Base-by-base conservation (phyloP, 495 filamentous ascomycete genomes). In the Mycothermus thermophilus region DNA sequence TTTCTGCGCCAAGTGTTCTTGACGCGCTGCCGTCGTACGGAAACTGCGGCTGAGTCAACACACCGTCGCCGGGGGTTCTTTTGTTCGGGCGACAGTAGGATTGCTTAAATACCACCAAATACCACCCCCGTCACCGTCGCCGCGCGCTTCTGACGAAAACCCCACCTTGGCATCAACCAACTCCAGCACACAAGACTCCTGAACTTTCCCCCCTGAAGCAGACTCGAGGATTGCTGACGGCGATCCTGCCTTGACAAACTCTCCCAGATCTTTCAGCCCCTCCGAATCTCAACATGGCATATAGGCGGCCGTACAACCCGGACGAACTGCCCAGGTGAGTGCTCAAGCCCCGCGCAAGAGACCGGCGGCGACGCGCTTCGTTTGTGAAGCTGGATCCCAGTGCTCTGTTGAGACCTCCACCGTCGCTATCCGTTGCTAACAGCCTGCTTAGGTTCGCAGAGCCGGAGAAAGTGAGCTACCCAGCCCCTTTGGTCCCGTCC, bases 271-370 rank as follows among this genome's bases (percentile, higher is more conserved):
- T n/a, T n/a, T n/a, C n/a, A n/a, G n/a, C n/a, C n/a, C n/a, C n/a
- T n/a, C n/a, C n/a, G n/a, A n/a, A n/a, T n/a, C n/a, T n/a, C n/a
- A n/a, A 43, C 16, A 97, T 96, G 90, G 90, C 90, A 20, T 96
- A 97, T 71, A 93, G 92, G 55, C 74, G 77, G 49, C 70, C 73
- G 27, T 85, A 81, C 62, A 95, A 97, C 51, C 88, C 88, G n/a
- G 92, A 97, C 64, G 83, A 85, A 58, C 75, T 97, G 40, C 90
- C 90, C 57, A 84, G 85, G 79, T 93, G 66, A 74, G 85, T 76
- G n/a, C n/a, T n/a, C n/a, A n/a, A n/a, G n/a, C n/a, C n/a, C n/a
- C n/a, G n/a, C n/a, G n/a, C n/a, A n/a, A n/a, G n/a, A n/a, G n/a
- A n/a, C n/a, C n/a, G n/a, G n/a, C n/a, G n/a, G n/a, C n/a, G n/a